Base-by-base conservation (phyloP, 768 basidiomycete species). In the Tricholoma matsutake region DNA sequence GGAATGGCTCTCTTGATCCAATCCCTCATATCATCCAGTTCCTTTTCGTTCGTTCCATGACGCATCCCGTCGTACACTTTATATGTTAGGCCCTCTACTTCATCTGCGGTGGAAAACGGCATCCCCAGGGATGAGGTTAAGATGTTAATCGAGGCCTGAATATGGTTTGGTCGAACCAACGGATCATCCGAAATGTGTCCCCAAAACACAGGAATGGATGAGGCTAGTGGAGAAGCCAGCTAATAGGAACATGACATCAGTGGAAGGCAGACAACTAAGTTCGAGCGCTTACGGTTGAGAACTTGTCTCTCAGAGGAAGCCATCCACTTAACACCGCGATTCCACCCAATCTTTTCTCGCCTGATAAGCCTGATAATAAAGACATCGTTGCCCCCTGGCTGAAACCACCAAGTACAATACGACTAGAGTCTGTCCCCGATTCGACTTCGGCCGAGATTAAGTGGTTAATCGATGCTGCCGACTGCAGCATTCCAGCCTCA, bases 361-460 rank as follows among this genome's bases (percentile, higher is more conserved):
- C 79, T 1, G 85, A 89, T 60, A 96, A 76, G 7, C 86, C 92
- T 3, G 86, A 85, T 54, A 95, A 75, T n/a, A 94, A 77, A 7
- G 86, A 81, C 79, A 96, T 87, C 22, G 87, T 84, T 41, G 80
- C 91, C 37, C 92, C 94, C 71, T 96, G 94, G 62, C 87, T 89
- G 76, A 96, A 96, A 9, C 95, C 95, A 35, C 92, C 94, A 22
- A 98, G 73, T 32, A 96, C 82, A 67, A 96, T 89, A 55, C 89
- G 84, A 58, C 80, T 78, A 25, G 88, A 75, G 8, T 85, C 80
- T 56, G 89, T 84, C 34, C 91, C 91, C 7, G 80, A 78, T 53
- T 86, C 84, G 18, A 95, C 78, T 73, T 98, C 95, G 2, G 81
- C 78, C 11, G 83, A 78, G 68, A 98, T 87, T 64, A 96, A 76